A percentile compares a stretch with the other conserved stretches of the same genome.
These are phyloP conservation scores for Geotrichum aggregatum DNA, from an alignment of 1,139 yeast genomes.

Conservation along the genomic window DNA sequence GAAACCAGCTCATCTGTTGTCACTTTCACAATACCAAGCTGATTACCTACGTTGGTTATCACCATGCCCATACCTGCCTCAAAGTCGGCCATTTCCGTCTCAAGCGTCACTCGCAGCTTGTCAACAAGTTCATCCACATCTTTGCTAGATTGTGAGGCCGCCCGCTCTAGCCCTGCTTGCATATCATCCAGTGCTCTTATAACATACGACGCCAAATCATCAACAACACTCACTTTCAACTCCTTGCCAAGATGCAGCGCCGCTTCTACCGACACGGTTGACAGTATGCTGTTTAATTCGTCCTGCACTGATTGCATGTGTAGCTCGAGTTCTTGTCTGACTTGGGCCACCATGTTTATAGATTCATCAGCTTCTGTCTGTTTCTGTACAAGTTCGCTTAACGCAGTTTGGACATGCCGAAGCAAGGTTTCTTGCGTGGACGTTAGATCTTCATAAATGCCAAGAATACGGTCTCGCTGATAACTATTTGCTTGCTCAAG, in stretches of 20 bases:
- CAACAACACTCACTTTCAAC: not conserved
- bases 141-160: not conserved
- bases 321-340: not conserved
- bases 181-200: not conserved
- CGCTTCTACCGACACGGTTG: not conserved
- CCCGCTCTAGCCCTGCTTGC: not conserved
- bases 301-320: not conserved
- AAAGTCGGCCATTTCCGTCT: not conserved
- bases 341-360: not conserved
- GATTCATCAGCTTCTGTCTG: not conserved
- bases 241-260: not conserved
- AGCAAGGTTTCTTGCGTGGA: conserved; percentile 1
- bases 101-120: not conserved
- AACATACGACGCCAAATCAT: not conserved
- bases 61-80: not conserved
- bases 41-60: not conserved
- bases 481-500: conserved; percentile 9
- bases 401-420: not conserved
- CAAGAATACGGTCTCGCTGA: conserved; percentile 15
- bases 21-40: not conserved
- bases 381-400: not conserved
- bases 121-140: not conserved
- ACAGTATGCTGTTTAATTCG: not conserved
- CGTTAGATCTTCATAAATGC: conserved; percentile 5
- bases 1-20: not conserved